Conservation (phyloP, 139 green algal genomes). For the Pleodorina starrii region DNA sequence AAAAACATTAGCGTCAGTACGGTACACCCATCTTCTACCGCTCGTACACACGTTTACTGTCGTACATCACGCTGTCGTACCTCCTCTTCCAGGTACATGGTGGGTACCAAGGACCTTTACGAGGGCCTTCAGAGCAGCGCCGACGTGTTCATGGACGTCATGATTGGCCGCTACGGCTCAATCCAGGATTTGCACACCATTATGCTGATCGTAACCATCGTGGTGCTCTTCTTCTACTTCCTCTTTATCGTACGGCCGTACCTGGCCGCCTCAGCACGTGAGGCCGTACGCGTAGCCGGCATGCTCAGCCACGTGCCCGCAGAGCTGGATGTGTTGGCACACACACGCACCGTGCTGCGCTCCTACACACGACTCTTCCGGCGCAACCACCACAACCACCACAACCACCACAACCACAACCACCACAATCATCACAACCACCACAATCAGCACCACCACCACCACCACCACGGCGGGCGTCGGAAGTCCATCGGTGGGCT, state of each 20-base stretch:
- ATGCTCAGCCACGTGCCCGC: slow-evolving; percentile 34
- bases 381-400: not conserved
- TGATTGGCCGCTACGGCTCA: slow-evolving; percentile 12
- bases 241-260: slow-evolving; percentile 32
- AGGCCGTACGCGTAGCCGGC: slow-evolving; percentile 12
- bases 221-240: not conserved
- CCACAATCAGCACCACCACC: not conserved
- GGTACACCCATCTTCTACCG: not conserved
- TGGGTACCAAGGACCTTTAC: slow-evolving; percentile 50
- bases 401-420: not conserved
- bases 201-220: slow-evolving; percentile 31
- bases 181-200: slow-evolving; percentile 24
- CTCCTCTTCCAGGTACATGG: slow-evolving; percentile 16
- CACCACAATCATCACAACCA: not conserved
- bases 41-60: not conserved
- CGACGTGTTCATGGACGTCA: slow-evolving; percentile 39
- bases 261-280: not conserved
- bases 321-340: slow-evolving; percentile 7
- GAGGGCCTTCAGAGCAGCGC: slow-evolving; percentile 41
- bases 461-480: not conserved
- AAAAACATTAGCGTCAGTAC: not conserved
- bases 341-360: slow-evolving; percentile 13
- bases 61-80: not conserved
- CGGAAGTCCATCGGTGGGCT: not conserved
- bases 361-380: not conserved